Evolutionary conservation across 495 filamentous ascomycete species (phyloP).

Genomic region (Corynascus novoguineensis): DNA sequence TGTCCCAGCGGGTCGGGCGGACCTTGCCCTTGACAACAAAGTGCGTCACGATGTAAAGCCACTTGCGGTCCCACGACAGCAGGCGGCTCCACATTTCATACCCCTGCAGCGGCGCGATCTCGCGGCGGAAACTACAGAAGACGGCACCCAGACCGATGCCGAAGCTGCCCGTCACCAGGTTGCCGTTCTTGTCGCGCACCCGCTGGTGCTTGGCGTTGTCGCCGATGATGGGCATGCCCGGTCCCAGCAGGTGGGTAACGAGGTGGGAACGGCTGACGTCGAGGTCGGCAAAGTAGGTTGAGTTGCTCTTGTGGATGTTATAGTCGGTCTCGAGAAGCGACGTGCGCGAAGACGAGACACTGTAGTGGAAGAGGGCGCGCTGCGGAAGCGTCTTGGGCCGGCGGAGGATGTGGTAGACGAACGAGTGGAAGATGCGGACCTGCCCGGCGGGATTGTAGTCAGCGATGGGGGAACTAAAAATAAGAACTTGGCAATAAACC

Average conservation of each 20-base stretch:
- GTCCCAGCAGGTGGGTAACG: conserved; percentile 47
- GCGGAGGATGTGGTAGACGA: conserved; percentile 53
- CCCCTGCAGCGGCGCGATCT: conserved; percentile 61
- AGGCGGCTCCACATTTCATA: conserved; percentile 72
- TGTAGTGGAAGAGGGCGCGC: conserved; percentile 57
- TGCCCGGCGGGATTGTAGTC: conserved; percentile 21
- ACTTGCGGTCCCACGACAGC: conserved; percentile 62
- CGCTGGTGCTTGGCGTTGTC: conserved; percentile 40
- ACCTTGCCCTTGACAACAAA: conserved; percentile 55
- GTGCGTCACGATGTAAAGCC: conserved; percentile 46
- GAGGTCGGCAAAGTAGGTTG: conserved; percentile 76
- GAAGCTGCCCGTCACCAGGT: conserved; percentile 36
- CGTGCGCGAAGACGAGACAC: conserved; percentile 54
- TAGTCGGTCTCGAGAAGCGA: conserved; percentile 68
- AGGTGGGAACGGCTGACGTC: conserved; percentile 66
- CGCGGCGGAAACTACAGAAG: conserved; percentile 58
- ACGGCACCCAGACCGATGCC: conserved; percentile 64
- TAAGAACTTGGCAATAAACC: conserved; percentile 1
- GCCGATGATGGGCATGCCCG: conserved; percentile 37
- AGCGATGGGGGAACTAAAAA: background rate
- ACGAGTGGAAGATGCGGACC: conserved; percentile 59
- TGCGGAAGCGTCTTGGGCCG: conserved; percentile 38
- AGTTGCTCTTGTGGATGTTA: conserved; percentile 81
- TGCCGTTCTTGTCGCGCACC: conserved; percentile 36
- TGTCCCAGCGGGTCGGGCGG: conserved; percentile 39